Evolutionary conservation across 768 basidiomycete species (phyloP), one percentile per base, ranked within the genome.

Genomic region (Russula vinacea): DNA sequence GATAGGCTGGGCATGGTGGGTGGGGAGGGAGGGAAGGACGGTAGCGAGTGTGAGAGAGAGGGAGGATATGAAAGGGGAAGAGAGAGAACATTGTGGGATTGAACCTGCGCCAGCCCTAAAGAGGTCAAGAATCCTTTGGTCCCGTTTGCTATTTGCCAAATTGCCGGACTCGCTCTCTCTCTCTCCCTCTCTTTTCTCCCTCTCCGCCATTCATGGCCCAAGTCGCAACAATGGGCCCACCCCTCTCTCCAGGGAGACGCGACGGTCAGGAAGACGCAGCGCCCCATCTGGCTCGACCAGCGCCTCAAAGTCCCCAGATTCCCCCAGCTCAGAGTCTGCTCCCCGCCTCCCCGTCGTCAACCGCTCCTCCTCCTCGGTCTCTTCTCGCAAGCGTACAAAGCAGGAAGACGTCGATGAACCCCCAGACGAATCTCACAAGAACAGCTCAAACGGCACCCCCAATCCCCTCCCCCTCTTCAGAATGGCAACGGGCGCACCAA

Each of bases 181-280:
- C 40, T 49, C 50, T 60, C 64, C 59, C 58, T 62, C 29, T 29
- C 29, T 29, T 29, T 65, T 50, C 42, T 29, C 62, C 54, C 26
- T 24, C 17, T 45, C 62, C 58, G 26, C 52, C 37, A 9, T 49
- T 70, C 62, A 73, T 89, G 88, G 82, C 87, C 58, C 86, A 87
- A 73, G 77, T 83, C 53, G 82, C 82, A 54, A 74, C 82, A 56
- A 90, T 90, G 89, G 89, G 88, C 52, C 89, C 89, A 16, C 88
- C 89, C 7, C 81, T 86, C 55, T 89, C 88, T 62, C 89, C 87
- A 47, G 86, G 71, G 89, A 90, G 76, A 86, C 87, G 57, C 80
- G 89, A 70, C 86, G 89, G 67, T 90, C 89, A 68, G 88, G 87
- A 49, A 79, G 89, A 70, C 88, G 89, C 62, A 86, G 86, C 62